Conservation (phyloP, 257 asterid genomes). For the Lavandula angustifolia region DNA sequence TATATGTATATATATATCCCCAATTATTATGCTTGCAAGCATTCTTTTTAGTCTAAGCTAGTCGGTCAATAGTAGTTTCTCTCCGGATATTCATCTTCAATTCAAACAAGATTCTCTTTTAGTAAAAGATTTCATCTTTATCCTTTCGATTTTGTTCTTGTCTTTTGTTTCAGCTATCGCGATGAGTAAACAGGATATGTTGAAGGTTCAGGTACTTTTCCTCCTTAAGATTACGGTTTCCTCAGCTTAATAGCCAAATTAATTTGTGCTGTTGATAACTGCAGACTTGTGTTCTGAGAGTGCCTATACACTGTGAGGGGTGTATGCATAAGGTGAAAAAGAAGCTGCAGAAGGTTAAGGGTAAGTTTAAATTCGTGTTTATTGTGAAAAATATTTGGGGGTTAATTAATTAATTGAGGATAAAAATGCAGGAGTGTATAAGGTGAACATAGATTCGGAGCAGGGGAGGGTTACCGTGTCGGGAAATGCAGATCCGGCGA, state of each 20-base stretch:
- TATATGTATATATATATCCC: not conserved
- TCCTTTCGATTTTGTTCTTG: not conserved
- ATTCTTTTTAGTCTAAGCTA: conserved; percentile 2
- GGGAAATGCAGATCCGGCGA: conserved; percentile 61
- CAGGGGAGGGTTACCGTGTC: conserved; percentile 67
- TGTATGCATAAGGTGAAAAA: conserved; percentile 62
- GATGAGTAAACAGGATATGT: conserved; percentile 62
- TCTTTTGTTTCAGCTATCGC: conserved; percentile 4
- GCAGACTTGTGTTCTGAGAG: conserved; percentile 66
- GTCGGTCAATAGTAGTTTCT: conserved; percentile 1
- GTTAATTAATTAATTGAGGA: no score
- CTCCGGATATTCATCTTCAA: conserved; percentile 5
- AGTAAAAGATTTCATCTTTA: not conserved
- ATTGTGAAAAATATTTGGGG: no score
- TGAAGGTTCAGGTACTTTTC: conserved; percentile 57
- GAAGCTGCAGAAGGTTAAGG: conserved; percentile 61
- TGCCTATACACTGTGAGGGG: conserved; percentile 71
- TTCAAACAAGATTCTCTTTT: not conserved
- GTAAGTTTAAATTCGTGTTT: conserved; percentile 31
- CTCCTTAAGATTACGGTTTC: not conserved
- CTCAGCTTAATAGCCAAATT: not conserved
- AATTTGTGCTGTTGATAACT: conserved; percentile 6
- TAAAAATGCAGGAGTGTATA: conserved; percentile 38
- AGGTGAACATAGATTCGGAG: conserved; percentile 41
- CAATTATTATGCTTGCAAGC: not conserved